A percentile compares a stretch with the other conserved stretches of the same genome.
phyloP scores from a whole-genome alignment of 2,329 filamentous ascomycete species.

The Nakataea oryzae region DNA sequence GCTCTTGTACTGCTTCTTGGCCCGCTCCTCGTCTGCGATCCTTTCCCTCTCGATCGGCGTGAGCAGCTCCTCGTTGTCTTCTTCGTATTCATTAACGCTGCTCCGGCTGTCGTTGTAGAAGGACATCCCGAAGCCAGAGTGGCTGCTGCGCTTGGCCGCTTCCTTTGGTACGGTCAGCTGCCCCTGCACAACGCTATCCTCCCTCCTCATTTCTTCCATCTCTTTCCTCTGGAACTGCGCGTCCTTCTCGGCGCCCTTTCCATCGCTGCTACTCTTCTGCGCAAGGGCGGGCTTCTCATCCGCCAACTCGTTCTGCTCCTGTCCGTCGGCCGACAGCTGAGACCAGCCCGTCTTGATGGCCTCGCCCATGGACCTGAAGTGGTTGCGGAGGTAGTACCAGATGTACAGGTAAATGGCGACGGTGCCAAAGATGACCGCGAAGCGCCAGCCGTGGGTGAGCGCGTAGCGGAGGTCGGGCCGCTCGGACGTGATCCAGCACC shows the following conservation, averaged over 20 bases:
- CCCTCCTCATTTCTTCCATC: background rate
- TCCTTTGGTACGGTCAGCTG: background rate
- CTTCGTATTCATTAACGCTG: background rate
- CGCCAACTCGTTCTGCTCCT: background rate
- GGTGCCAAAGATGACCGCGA: constrained; percentile 1
- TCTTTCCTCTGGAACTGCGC: background rate
- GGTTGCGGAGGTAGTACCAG: background rate
- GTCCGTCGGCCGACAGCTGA: background rate
- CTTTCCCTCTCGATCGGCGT: background rate
- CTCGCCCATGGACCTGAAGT: background rate
- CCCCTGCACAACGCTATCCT: background rate
- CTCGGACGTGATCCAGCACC: constrained; percentile 1
- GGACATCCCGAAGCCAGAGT: background rate
- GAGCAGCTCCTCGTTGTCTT: background rate
- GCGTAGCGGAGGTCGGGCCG: constrained; percentile 1
- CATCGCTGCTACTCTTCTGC: background rate
- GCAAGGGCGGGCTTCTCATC: too few species aligned
- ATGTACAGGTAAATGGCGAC: background rate
- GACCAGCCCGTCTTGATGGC: background rate
- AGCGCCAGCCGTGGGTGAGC: constrained; percentile 1
- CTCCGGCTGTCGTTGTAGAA: background rate
- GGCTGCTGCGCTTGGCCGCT: background rate
- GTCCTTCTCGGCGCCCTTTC: background rate
- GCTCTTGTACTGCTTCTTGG: background rate
- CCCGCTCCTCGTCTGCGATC: background rate